Conservation (phyloP, 495 filamentous ascomycete species). For the Daldinia bambusicola region DNA sequence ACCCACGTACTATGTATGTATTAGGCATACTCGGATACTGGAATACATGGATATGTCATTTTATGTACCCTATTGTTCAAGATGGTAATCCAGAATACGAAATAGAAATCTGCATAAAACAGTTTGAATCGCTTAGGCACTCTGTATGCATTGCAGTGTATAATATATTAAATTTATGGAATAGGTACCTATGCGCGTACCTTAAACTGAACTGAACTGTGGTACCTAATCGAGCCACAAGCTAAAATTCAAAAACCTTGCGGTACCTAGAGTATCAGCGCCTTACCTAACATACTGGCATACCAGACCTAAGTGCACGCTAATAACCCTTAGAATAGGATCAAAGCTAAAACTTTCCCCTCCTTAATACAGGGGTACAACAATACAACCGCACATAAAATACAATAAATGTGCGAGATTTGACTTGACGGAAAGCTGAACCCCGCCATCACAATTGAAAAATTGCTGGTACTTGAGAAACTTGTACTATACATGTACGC, state of each 20-base stretch:
- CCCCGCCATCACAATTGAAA: conserved; percentile 33
- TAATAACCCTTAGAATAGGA: neutral
- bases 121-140: no score
- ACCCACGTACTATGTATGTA: neutral
- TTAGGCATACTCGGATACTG: neutral
- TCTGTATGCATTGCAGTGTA: no score
- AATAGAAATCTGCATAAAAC: no score
- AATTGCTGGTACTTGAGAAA: conserved; percentile 15
- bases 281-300: neutral
- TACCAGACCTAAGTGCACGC: neutral
- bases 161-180: no score
- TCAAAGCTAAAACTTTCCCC: neutral
- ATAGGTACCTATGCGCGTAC: no score
- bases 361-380: conserved; percentile 3
- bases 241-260: neutral
- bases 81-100: no score
- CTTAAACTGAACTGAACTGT: neutral
- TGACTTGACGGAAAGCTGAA: conserved; percentile 12
- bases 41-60: no score
- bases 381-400: conserved; percentile 6
- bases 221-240: neutral
- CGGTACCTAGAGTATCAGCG: neutral
- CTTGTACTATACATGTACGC: conserved; percentile 21
- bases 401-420: conserved; percentile 3
- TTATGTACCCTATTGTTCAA: no score